Conservation (phyloP, 225 moss, liverwort and hornwort species). For the Asterella californica region DNA sequence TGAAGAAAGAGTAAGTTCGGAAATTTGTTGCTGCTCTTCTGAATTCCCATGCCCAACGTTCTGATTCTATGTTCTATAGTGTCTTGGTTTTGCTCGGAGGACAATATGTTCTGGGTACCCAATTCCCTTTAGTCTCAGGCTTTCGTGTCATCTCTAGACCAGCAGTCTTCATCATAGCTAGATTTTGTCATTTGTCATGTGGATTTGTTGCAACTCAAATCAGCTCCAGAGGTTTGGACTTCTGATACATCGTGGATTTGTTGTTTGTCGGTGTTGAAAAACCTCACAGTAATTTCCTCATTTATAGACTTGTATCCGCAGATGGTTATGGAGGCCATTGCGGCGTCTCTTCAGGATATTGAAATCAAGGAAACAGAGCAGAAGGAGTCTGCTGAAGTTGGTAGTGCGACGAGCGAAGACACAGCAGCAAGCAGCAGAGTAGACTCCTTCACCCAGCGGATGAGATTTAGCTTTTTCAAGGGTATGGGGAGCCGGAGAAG, state of each 20-base stretch:
- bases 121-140: not conserved
- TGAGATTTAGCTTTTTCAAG: conserved; percentile 74
- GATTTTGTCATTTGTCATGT: not conserved
- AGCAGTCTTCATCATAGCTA: not conserved
- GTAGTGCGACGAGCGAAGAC: conserved; percentile 38
- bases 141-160: not conserved
- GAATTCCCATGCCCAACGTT: not conserved
- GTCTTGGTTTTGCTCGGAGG: not conserved
- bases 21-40: not conserved
- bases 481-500: conserved; percentile 54
- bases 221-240: not conserved
- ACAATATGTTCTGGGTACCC: not conserved
- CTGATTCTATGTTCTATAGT: not conserved
- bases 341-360: conserved; percentile 88
- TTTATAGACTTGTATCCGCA: conserved; percentile 45
- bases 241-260: not conserved
- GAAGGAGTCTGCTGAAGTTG: conserved; percentile 47
- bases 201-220: not conserved
- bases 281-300: conserved; percentile 40
- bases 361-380: conserved; percentile 75
- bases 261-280: not conserved
- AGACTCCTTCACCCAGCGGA: conserved; percentile 67
- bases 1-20: conserved; percentile 76
- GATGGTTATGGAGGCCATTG: conserved; percentile 99
- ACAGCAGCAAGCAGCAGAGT: conserved; percentile 54